These are phyloP conservation scores for Tremella fuciformis DNA, from an alignment of 768 basidiomycete genomes.

Conservation along the genomic window DNA sequence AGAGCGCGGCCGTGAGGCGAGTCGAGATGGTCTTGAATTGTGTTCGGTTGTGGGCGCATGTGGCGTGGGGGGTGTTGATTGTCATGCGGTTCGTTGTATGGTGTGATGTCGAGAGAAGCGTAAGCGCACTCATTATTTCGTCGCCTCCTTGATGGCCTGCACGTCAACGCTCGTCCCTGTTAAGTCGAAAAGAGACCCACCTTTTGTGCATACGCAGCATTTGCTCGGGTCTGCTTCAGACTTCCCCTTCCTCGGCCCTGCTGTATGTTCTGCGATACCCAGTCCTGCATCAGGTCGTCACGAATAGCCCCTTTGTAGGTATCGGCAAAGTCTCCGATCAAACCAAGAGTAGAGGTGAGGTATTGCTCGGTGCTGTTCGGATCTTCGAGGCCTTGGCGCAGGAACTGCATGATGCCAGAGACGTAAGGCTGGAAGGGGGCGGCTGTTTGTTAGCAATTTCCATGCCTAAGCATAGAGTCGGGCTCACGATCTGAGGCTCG, in stretches of 20 bases:
- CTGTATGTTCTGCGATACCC: constrained; percentile 59
- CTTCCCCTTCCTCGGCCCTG: constrained; percentile 26
- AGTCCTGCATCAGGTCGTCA: constrained; percentile 70
- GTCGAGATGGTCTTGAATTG: no score
- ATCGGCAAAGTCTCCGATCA: constrained; percentile 90
- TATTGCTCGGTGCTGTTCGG: constrained; percentile 73
- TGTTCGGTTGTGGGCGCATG: no score
- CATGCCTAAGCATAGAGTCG: background rate
- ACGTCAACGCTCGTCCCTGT: background rate
- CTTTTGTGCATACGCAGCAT: constrained; percentile 40
- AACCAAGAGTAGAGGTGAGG: constrained; percentile 71
- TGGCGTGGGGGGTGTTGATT: no score
- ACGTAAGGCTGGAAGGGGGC: constrained; percentile 67
- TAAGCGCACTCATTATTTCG: constrained; percentile 7
- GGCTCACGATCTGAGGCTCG: constrained; percentile 77
- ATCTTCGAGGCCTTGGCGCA: constrained; percentile 79
- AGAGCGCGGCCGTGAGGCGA: constrained; percentile 37
- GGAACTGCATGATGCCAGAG: constrained; percentile 66
- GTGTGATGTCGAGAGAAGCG: background rate
- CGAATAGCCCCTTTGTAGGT: constrained; percentile 76
- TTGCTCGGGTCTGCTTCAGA: constrained; percentile 30
- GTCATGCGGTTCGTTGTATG: no score
- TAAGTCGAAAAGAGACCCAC: constrained; percentile 18
- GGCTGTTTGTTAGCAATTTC: background rate
- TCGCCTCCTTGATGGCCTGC: constrained; percentile 39